phyloP scores from a whole-genome alignment of 148 eudicot species.

The Vaccinium myrtillus region DNA sequence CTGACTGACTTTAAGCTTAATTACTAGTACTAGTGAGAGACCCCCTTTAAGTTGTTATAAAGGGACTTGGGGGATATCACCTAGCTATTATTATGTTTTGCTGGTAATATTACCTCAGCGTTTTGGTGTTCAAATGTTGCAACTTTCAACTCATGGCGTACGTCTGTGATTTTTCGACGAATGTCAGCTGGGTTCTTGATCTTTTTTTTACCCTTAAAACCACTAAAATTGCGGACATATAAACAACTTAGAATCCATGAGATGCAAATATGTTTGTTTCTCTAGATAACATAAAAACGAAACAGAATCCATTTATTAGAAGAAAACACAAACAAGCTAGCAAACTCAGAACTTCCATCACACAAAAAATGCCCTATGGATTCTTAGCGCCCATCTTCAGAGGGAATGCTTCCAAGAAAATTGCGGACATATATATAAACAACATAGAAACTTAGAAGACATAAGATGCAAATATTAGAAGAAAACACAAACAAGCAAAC shows the following conservation, averaged over 20 bases:
- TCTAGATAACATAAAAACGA: background rate
- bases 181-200: background rate
- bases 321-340: background rate
- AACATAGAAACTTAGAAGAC: too few species aligned
- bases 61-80: background rate
- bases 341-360: too few species aligned
- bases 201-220: background rate
- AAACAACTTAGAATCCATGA: background rate
- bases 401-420: too few species aligned
- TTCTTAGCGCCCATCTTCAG: too few species aligned
- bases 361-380: too few species aligned
- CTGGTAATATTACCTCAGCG: background rate
- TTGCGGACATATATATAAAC: background rate
- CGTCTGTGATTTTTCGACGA: background rate
- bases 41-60: background rate
- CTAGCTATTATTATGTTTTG: background rate
- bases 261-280: background rate
- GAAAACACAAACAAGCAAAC: too few species aligned
- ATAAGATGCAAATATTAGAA: too few species aligned
- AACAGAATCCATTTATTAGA: background rate
- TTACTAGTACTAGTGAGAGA: background rate
- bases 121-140: background rate
- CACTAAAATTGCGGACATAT: background rate
- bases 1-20: background rate
- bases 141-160: background rate